Conservation (phyloP, 495 filamentous ascomycete genomes). For the Daldinia concentrica region DNA sequence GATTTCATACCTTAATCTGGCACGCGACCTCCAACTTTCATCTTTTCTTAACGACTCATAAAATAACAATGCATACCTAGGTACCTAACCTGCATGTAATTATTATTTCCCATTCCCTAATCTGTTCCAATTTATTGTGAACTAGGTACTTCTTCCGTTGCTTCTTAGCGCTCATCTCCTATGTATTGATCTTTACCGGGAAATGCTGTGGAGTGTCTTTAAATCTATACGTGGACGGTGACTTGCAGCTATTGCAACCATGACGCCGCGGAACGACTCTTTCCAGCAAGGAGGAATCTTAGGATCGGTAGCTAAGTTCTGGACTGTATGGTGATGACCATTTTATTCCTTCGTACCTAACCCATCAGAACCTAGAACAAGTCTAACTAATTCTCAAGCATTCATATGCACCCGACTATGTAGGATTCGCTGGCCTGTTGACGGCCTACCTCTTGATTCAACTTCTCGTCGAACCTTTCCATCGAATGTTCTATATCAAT, state of each 20-base stretch:
- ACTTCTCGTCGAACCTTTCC: slow-evolving; percentile 83
- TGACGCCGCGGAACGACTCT: slow-evolving; percentile 48
- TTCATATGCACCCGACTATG: slow-evolving; percentile 87
- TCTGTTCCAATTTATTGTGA: background rate
- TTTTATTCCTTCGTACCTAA: background rate
- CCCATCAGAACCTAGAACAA: background rate
- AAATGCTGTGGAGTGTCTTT: slow-evolving; percentile 47
- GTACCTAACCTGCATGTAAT: no score
- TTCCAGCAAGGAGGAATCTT: slow-evolving; percentile 42
- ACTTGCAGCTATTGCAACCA: slow-evolving; percentile 50
- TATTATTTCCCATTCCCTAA: background rate
- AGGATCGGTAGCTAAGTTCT: slow-evolving; percentile 59
- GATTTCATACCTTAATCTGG: no score
- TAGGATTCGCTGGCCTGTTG: slow-evolving; percentile 76
- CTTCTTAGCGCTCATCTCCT: background rate
- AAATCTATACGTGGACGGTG: slow-evolving; percentile 56
- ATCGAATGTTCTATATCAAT: slow-evolving; percentile 83
- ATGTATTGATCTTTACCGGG: background rate
- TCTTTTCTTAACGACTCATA: no score
- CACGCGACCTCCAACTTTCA: no score
- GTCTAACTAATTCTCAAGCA: slow-evolving; percentile 55
- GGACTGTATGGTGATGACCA: slow-evolving; percentile 50
- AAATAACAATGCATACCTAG: background rate
- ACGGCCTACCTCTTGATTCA: slow-evolving; percentile 72
- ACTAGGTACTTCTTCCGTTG: no score